Evolutionary conservation across 2,329 filamentous ascomycete species (phyloP).

Genomic region (Polytolypa hystricis): DNA sequence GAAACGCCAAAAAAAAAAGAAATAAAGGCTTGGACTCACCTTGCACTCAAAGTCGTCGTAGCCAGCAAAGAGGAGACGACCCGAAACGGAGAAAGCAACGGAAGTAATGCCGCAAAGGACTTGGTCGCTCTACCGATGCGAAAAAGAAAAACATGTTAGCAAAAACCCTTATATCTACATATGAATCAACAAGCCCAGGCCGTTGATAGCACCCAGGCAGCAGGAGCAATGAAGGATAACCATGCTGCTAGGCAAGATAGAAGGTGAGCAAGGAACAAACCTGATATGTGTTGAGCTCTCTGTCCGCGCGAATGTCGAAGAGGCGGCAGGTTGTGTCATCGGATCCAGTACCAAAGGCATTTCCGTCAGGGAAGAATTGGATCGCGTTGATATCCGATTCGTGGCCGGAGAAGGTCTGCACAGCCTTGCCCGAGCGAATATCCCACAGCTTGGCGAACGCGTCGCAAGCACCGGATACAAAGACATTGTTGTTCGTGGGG

Average conservation of each 20-base stretch:
- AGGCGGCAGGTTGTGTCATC: slow-evolving; percentile 95
- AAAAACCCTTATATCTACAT: background rate
- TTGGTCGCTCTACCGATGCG: slow-evolving; percentile 69
- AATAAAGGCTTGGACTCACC: slow-evolving; percentile 43
- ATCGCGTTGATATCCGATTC: slow-evolving; percentile 99
- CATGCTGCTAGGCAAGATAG: background rate
- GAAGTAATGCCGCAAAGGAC: slow-evolving; percentile 97
- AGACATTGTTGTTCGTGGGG: slow-evolving; percentile 97
- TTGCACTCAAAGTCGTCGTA: slow-evolving; percentile 99
- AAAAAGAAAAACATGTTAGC: slow-evolving; percentile 10
- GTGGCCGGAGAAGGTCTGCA: slow-evolving; percentile 96
- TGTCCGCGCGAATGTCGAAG: slow-evolving; percentile 94
- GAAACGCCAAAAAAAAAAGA: slow-evolving; percentile 1
- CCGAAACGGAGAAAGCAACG: slow-evolving; percentile 94
- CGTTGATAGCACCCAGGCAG: background rate
- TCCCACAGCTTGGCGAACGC: slow-evolving; percentile 99
- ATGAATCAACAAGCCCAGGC: background rate
- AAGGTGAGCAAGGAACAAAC: slow-evolving; percentile 31
- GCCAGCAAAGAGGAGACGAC: slow-evolving; percentile 85
- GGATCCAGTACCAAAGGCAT: slow-evolving; percentile 95
- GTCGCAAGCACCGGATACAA: slow-evolving; percentile 98
- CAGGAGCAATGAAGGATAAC: background rate
- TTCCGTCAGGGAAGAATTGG: slow-evolving; percentile 97
- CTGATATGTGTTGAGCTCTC: slow-evolving; percentile 60
- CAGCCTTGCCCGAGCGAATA: slow-evolving; percentile 93